Conservation (phyloP, 163 green algal species). For the Scenedesmus sp. region DNA sequence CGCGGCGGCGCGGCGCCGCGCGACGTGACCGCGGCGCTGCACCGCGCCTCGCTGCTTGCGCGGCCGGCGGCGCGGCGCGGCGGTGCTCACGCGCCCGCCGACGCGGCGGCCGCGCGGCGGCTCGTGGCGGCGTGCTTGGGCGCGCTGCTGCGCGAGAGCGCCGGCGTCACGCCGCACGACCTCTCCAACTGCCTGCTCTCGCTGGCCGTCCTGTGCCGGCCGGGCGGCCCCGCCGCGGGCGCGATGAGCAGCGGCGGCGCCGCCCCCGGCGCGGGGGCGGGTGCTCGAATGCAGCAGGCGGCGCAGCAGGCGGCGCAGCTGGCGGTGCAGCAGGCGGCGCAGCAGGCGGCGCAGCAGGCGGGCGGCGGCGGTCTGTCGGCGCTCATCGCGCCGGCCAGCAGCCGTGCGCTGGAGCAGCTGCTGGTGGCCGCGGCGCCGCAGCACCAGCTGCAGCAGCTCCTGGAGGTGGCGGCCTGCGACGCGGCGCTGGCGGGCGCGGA, state of each 20-base stretch:
- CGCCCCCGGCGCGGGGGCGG: neutral
- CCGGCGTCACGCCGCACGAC: neutral
- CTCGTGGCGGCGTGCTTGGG: conserved; percentile 1
- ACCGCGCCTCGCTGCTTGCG: conserved; percentile 1
- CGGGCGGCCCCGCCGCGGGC: neutral
- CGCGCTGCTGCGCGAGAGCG: neutral
- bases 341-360: neutral
- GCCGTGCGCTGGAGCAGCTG: conserved; percentile 24
- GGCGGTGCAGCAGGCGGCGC: neutral
- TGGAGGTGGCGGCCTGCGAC: neutral
- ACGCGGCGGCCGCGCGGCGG: neutral
- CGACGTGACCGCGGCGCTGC: neutral
- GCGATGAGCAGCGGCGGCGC: neutral
- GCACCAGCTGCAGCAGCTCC: conserved; percentile 40
- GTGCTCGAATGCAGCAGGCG: neutral
- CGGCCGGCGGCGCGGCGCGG: neutral
- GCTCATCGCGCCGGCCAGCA: conserved; percentile 16
- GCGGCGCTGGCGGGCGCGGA: neutral
- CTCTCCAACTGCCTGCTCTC: conserved; percentile 34
- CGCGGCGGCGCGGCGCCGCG: neutral
- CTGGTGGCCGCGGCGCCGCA: conserved; percentile 21
- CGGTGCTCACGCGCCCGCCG: neutral
- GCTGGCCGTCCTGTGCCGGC: conserved; percentile 27
- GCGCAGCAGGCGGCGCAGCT: neutral
- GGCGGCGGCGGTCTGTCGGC: neutral